Conservation (phyloP, 108 stramenopile species). For the Nannochloropsis salina region DNA sequence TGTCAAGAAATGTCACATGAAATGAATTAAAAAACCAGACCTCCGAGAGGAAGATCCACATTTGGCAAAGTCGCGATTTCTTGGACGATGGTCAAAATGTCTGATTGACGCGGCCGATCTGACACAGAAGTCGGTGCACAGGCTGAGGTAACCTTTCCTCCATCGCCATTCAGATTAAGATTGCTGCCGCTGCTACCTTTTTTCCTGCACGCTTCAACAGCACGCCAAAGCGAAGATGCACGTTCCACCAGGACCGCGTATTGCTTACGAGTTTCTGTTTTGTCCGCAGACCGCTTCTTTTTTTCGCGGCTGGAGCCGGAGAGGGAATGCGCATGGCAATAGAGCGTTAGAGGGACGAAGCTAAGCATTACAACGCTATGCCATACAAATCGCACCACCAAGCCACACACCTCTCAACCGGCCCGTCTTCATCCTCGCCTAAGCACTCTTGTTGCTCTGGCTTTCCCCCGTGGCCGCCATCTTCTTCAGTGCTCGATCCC, state of each 20-base stretch:
- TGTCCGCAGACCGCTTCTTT: conserved; percentile 12
- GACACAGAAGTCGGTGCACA: background rate
- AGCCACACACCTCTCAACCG: background rate
- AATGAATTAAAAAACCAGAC: background rate
- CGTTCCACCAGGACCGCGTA: conserved; percentile 1
- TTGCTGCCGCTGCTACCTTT: background rate
- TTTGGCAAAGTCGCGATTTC: background rate
- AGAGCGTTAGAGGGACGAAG: background rate
- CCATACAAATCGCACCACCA: background rate
- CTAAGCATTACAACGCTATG: background rate
- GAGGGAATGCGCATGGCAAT: background rate
- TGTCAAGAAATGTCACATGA: too few relatives aligned
- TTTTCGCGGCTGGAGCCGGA: background rate
- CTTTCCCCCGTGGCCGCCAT: background rate
- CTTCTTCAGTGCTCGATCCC: background rate
- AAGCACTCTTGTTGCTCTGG: background rate
- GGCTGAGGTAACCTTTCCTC: background rate
- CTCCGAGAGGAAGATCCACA: background rate
- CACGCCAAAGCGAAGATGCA: background rate
- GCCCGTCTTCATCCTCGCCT: background rate
- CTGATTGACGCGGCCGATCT: background rate
- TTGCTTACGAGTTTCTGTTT: background rate
- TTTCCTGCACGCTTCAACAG: background rate
- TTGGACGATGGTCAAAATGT: background rate
- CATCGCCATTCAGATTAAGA: background rate